A percentile compares a stretch with the other conserved stretches of the same genome.
phyloP scores from a whole-genome alignment of 148 eudicot species.

The Rhododendron ferrugineum region DNA sequence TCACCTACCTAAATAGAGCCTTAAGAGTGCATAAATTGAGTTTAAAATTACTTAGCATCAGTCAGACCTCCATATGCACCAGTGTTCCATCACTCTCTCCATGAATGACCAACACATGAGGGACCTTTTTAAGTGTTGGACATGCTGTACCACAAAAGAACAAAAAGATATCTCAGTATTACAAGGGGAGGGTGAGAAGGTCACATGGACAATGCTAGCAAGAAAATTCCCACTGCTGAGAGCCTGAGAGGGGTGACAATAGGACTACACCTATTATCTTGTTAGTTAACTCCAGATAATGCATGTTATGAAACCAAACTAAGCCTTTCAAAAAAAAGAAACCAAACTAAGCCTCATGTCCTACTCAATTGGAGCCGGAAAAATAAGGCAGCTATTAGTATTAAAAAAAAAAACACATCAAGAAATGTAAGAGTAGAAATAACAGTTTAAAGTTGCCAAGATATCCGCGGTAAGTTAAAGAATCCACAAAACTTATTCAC shows the following conservation, averaged over 20 bases:
- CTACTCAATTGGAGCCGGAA: not conserved
- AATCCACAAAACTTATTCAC: too few relatives aligned
- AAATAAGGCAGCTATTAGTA: not conserved
- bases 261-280: not conserved
- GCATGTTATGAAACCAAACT: not conserved
- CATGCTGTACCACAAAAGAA: slow-evolving; percentile 47
- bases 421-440: not conserved
- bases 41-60: not conserved
- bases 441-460: not conserved
- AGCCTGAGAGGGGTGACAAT: not conserved
- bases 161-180: not conserved
- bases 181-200: not conserved
- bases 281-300: not conserved
- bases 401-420: not conserved
- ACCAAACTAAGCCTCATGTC: not conserved
- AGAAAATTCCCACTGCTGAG: not conserved
- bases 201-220: not conserved
- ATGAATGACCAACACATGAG: slow-evolving; percentile 81
- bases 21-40: slow-evolving; percentile 13
- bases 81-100: slow-evolving; percentile 84
- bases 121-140: slow-evolving; percentile 72
- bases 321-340: not conserved
- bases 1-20: not conserved
- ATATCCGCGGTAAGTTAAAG: not conserved
- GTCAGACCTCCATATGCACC: slow-evolving; percentile 78